Conservation (phyloP, 148 eudicot genomes). For the Mesembryanthemum crystallinum region DNA sequence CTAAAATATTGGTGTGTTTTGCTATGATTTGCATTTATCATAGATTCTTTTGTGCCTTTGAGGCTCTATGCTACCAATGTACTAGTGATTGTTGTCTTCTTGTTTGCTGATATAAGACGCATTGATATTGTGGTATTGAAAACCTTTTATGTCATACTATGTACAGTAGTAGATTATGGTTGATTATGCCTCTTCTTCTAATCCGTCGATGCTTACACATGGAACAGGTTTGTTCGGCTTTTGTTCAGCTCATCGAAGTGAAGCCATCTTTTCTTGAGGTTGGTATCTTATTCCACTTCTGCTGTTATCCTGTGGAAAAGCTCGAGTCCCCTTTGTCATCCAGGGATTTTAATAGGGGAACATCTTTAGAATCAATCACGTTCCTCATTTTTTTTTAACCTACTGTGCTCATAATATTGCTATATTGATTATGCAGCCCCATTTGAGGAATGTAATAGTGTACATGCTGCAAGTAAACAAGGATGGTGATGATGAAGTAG, state of each 20-base stretch:
- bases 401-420: slow-evolving; percentile 8
- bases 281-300: slow-evolving; percentile 21
- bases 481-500: slow-evolving; percentile 89
- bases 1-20: too few species aligned
- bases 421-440: slow-evolving; percentile 58
- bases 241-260: slow-evolving; percentile 95
- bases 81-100: neutral
- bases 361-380: neutral
- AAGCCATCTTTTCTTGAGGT: slow-evolving; percentile 88
- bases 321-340: neutral
- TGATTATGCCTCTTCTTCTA: slow-evolving; percentile 6
- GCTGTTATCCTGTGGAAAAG: neutral
- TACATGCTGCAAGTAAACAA: slow-evolving; percentile 93
- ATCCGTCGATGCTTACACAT: slow-evolving; percentile 19
- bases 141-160: neutral
- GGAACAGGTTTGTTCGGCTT: slow-evolving; percentile 88
- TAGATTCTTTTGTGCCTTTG: neutral
- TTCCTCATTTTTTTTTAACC: neutral
- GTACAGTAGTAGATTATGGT: neutral
- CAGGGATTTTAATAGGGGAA: neutral
- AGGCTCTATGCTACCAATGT: neutral
- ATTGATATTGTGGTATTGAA: neutral
- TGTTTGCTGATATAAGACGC: too few species aligned
- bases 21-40: too few species aligned
- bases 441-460: slow-evolving; percentile 72